phyloP scores from a whole-genome alignment of 1,139 yeast genomes.

The Candida tropicalis region DNA sequence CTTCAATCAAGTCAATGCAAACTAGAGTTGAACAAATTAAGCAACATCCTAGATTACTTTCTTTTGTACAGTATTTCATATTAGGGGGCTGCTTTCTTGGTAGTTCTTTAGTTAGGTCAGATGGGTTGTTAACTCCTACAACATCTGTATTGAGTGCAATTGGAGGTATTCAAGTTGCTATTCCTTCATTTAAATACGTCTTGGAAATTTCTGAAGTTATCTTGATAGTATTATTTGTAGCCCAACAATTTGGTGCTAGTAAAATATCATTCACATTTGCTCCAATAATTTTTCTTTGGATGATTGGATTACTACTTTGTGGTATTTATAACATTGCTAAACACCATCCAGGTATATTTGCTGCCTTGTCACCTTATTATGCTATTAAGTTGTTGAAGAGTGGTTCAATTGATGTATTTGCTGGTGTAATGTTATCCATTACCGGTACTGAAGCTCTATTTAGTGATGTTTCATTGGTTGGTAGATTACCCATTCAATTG shows the following conservation, averaged over 20 bases:
- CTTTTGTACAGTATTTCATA: constrained; percentile 32
- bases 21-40: constrained; percentile 19
- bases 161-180: constrained; percentile 50
- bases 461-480: constrained; percentile 63
- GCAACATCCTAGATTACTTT: constrained; percentile 27
- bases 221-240: constrained; percentile 42
- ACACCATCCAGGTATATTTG: constrained; percentile 46
- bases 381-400: constrained; percentile 46
- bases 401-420: constrained; percentile 47
- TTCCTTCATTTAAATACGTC: constrained; percentile 39
- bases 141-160: constrained; percentile 59
- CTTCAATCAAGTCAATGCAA: constrained; percentile 23
- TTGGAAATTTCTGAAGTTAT: constrained; percentile 52
- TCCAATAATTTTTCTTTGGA: constrained; percentile 56
- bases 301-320: constrained; percentile 42
- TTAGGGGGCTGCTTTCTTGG: constrained; percentile 53
- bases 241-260: constrained; percentile 52
- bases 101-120: constrained; percentile 57
- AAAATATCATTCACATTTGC: constrained; percentile 49
- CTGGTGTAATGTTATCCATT: constrained; percentile 55
- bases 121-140: constrained; percentile 64
- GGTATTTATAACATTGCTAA: constrained; percentile 50
- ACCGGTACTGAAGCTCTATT: constrained; percentile 69
- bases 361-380: constrained; percentile 52
- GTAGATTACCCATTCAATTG: constrained; percentile 50